Evolutionary conservation across 192 early-diverging fungal genomes (phyloP), one percentile per base, ranked within the genome.

Genomic region (Backusella morwellensis): DNA sequence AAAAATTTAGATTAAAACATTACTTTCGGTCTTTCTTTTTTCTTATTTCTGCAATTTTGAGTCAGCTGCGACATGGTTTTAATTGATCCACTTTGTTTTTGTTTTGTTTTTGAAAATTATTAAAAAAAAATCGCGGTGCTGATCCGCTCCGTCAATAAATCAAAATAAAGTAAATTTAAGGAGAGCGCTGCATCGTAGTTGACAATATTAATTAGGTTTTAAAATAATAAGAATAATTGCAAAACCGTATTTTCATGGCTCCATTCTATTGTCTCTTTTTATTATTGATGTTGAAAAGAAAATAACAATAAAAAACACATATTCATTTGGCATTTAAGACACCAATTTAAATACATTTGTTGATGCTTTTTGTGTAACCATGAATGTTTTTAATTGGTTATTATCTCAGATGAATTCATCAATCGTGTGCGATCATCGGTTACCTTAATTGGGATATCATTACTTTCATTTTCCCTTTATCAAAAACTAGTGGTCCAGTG

Each of bases 401-500:
- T 63, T 26, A 63, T 63, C 56, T 29, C 56, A 63, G 56, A 63
- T 26, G 9, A 29, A 63, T 29, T 63, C 9, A 26, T 63, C 56
- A 63, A 63, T 63, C 29, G 7, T 59, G 56, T 63, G 56, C 21
- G 14, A 63, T 11, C 23, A 63, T 8, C 23, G 14, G 26, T 63
- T 63, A 63, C 56, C 29, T 63, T 63, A 63, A 63, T 29, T 63
- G 56, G 56, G 56, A 63, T 63, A 63, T 63, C 23, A 63, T 26
- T 63, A 29, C 56, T 63, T 29, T 63, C 6, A 32, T 21, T 54
- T 54, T 54, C 21, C n/a, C 52, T 21, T 54, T 21, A 29, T 26
- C 26, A 63, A 63, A 63, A 63, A 29, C 56, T 63, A 63, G 56
- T 29, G 56, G 56, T 63, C 56, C 56, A 63, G 56, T 63, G 56